These are phyloP conservation scores for Veloboletus limbatus DNA, from an alignment of 1,284 basidiomycete species.

Conservation along the genomic window DNA sequence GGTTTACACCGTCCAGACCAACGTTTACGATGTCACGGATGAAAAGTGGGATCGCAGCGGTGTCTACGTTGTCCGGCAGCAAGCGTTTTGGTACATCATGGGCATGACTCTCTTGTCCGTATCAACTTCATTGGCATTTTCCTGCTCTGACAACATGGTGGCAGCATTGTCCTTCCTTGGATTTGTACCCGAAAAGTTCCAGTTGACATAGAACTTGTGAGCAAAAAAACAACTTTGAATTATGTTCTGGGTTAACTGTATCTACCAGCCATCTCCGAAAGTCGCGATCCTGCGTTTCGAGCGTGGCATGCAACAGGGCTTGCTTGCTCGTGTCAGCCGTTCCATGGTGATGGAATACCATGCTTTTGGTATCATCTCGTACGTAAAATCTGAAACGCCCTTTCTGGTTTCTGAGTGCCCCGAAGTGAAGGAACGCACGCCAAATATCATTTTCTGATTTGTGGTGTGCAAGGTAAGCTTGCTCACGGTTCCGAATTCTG, in stretches of 20 bases:
- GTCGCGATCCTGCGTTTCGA: slow-evolving; percentile 58
- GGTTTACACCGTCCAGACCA: slow-evolving; percentile 64
- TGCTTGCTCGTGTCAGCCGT: slow-evolving; percentile 56
- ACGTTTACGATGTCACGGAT: slow-evolving; percentile 53
- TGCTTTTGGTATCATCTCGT: slow-evolving; percentile 60
- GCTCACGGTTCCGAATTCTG: not conserved
- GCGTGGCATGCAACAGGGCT: slow-evolving; percentile 63
- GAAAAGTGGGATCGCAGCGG: slow-evolving; percentile 55
- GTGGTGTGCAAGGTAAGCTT: slow-evolving; percentile 64
- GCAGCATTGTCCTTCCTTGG: slow-evolving; percentile 71
- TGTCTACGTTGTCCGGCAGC: slow-evolving; percentile 55
- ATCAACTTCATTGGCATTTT: not conserved
- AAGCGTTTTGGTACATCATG: slow-evolving; percentile 73
- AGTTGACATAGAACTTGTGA: slow-evolving; percentile 72
- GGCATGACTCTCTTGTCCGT: slow-evolving; percentile 72
- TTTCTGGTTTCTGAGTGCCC: slow-evolving; percentile 15
- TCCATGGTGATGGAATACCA: slow-evolving; percentile 60
- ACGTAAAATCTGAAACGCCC: slow-evolving; percentile 17
- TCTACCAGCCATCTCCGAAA: slow-evolving; percentile 53
- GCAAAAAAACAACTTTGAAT: slow-evolving; percentile 22
- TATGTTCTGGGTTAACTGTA: slow-evolving; percentile 5
- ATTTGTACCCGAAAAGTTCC: slow-evolving; percentile 68
- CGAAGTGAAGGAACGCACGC: slow-evolving; percentile 63
- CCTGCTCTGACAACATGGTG: slow-evolving; percentile 11
- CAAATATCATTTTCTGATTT: slow-evolving; percentile 73